Conservation (phyloP, 2,329 filamentous ascomycete genomes). For the Arthrobotrys entomopaga region DNA sequence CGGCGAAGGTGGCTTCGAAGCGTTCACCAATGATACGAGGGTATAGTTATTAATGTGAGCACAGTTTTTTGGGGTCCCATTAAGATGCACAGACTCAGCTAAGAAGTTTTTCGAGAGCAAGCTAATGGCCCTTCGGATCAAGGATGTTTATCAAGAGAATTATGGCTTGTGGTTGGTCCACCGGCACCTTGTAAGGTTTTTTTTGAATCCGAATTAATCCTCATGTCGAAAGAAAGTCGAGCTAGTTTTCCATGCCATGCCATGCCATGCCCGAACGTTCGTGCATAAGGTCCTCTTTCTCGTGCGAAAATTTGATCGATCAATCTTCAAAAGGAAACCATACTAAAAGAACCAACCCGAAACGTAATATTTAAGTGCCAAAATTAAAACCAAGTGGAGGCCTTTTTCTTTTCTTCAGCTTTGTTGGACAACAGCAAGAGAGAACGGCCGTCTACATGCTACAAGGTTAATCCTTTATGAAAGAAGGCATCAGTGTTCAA, state of each 20-base stretch:
- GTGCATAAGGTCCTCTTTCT: slow-evolving; percentile 37
- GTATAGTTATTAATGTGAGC: slow-evolving; percentile 32
- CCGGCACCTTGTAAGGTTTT: slow-evolving; percentile 34
- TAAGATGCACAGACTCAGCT: slow-evolving; percentile 50
- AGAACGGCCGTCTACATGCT: slow-evolving; percentile 35
- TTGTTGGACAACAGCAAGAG: slow-evolving; percentile 12
- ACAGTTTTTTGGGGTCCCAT: slow-evolving; percentile 29
- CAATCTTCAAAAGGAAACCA: slow-evolving; percentile 23
- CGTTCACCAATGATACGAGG: slow-evolving; percentile 35
- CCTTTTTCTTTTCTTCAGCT: neutral
- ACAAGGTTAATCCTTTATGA: slow-evolving; percentile 45
- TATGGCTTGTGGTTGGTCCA: slow-evolving; percentile 43
- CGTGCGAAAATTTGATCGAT: slow-evolving; percentile 26
- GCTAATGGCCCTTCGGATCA: slow-evolving; percentile 28
- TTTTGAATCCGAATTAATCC: neutral
- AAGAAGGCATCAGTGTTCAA: slow-evolving; percentile 34
- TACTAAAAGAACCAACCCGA: slow-evolving; percentile 28
- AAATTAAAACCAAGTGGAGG: slow-evolving; percentile 24
- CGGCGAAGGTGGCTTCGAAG: slow-evolving; percentile 39
- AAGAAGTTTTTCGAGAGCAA: slow-evolving; percentile 22
- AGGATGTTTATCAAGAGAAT: slow-evolving; percentile 33
- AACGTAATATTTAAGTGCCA: slow-evolving; percentile 49
- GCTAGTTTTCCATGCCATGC: slow-evolving; percentile 5
- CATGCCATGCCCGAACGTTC: slow-evolving; percentile 2
- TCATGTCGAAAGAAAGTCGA: slow-evolving; percentile 30